These are phyloP conservation scores for Dissoconium aciculare DNA, from an alignment of 2,329 filamentous ascomycete species.

Conservation along the genomic window DNA sequence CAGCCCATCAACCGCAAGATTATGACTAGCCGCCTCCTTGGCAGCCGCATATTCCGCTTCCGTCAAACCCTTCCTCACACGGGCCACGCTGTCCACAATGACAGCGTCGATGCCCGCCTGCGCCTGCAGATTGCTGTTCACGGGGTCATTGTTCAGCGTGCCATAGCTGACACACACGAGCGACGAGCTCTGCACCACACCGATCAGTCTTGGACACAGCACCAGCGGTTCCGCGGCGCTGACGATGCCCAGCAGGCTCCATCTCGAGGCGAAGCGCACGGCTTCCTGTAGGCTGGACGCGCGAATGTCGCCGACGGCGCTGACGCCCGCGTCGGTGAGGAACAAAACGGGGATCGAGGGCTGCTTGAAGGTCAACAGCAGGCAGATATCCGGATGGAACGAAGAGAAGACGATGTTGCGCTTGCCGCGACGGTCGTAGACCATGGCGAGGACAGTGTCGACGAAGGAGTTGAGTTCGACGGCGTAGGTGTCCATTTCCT, in stretches of 20 bases:
- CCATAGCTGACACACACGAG: conserved; percentile 93
- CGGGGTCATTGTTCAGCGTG: conserved; percentile 71
- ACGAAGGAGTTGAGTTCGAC: conserved; percentile 95
- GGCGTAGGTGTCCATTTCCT: conserved; percentile 92
- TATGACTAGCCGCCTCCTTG: conserved; percentile 2
- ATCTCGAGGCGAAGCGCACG: conserved; percentile 81
- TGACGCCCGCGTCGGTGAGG: conserved; percentile 76
- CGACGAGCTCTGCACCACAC: conserved; percentile 85
- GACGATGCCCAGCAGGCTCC: conserved; percentile 89
- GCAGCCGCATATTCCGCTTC: conserved; percentile 14
- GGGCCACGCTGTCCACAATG: conserved; percentile 88
- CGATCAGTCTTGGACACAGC: conserved; percentile 73
- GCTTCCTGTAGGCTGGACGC: conserved; percentile 89
- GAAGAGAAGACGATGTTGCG: conserved; percentile 95
- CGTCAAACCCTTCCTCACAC: conserved; percentile 84
- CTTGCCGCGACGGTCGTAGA: conserved; percentile 68
- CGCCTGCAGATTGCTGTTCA: conserved; percentile 79
- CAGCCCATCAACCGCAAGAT: background rate
- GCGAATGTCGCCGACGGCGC: conserved; percentile 69
- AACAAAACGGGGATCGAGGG: conserved; percentile 93
- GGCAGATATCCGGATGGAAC: conserved; percentile 93
- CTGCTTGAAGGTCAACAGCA: conserved; percentile 91
- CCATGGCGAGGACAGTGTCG: conserved; percentile 77
- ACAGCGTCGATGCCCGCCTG: conserved; percentile 94
- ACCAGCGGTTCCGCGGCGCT: conserved; percentile 78